Evolutionary conservation across 176 grass and related monocot genomes (phyloP).

Genomic region (Bonia amplexicaulis): DNA sequence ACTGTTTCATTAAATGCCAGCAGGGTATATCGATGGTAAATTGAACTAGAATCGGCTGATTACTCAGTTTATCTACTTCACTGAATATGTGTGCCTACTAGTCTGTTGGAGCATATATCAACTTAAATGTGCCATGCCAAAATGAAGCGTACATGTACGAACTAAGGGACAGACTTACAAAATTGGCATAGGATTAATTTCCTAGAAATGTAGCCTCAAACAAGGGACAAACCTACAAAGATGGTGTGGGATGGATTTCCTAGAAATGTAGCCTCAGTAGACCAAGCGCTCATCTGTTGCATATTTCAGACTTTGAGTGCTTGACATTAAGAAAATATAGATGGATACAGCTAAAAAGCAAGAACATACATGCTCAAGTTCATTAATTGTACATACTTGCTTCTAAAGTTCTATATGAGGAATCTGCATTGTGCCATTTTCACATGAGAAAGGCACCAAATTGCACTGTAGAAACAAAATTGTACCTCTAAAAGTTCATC

Average conservation of each 20-base stretch:
- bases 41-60: not conserved
- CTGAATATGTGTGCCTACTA: not conserved
- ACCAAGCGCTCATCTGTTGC: not conserved
- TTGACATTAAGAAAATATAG: not conserved
- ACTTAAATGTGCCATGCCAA: not conserved
- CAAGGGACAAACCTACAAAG: not conserved
- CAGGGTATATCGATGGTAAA: not conserved
- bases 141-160: not conserved
- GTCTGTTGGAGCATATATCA: not conserved
- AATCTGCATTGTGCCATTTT: not conserved
- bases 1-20: not conserved
- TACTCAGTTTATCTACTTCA: not conserved
- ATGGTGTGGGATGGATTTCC: not conserved
- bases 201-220: not conserved
- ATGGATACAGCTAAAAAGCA: not conserved
- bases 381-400: not conserved
- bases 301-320: not conserved
- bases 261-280: not conserved
- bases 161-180: not conserved
- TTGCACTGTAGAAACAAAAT: not conserved
- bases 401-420: not conserved
- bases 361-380: not conserved
- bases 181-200: not conserved
- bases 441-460: not conserved
- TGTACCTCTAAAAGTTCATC: not conserved